These are phyloP conservation scores for Chlamydomonas asymmetrica DNA, from an alignment of 139 green algal genomes.

Conservation along the genomic window DNA sequence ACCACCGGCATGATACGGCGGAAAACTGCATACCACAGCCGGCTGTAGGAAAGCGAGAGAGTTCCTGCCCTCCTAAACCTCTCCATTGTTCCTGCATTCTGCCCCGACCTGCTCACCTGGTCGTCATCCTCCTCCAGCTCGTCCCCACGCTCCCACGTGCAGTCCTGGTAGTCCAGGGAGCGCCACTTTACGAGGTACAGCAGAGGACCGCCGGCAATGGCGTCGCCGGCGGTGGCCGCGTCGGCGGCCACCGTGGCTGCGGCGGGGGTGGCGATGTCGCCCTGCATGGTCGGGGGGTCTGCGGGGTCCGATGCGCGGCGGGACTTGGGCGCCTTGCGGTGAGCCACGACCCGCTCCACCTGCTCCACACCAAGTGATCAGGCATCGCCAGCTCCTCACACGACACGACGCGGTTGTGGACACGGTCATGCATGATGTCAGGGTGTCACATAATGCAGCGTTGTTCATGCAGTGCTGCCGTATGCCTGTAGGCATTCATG, in stretches of 20 bases:
- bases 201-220: not conserved
- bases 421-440: not conserved
- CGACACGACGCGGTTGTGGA: not conserved
- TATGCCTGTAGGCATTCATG: no score
- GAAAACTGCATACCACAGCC: no score
- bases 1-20: no score
- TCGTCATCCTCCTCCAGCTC: constrained; percentile 37
- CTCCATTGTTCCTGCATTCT: constrained; percentile 20
- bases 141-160: constrained; percentile 74
- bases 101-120: not conserved
- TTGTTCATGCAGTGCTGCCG: no score
- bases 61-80: no score
- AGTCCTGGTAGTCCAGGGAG: constrained; percentile 71
- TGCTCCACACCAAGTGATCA: constrained; percentile 11
- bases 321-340: not conserved
- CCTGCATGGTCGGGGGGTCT: constrained; percentile 5
- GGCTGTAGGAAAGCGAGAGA: no score
- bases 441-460: no score
- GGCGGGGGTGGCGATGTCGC: not conserved
- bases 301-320: not conserved
- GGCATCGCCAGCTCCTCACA: constrained; percentile 2
- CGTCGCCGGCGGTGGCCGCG: not conserved
- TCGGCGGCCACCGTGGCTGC: constrained; percentile 28
- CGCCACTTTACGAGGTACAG: constrained; percentile 81
- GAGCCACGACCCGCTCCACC: constrained; percentile 34